phyloP scores from a whole-genome alignment of 208 protist species.

The Trypanosoma vivax region DNA sequence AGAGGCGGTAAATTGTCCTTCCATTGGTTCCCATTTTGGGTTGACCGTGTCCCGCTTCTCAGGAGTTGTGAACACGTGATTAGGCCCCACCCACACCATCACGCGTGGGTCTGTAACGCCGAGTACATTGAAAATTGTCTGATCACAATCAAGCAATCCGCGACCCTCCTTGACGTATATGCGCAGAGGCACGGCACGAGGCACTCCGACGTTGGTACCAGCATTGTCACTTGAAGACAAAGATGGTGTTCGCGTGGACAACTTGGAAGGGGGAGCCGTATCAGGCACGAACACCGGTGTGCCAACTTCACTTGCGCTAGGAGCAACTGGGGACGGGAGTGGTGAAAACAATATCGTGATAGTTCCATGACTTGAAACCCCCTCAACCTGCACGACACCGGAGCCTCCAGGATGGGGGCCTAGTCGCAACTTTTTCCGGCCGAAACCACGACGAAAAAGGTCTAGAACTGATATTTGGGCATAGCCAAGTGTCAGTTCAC shows the following conservation, averaged over 20 bases:
- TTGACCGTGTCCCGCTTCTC: constrained; percentile 21
- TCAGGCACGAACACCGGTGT: neutral
- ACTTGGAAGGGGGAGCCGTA: neutral
- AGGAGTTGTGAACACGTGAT: constrained; percentile 34
- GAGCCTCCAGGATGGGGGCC: neutral
- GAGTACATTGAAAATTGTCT: constrained; percentile 30
- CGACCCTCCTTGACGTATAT: constrained; percentile 35
- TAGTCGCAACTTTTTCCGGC: constrained; percentile 7
- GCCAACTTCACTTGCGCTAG: neutral
- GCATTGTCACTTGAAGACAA: neutral
- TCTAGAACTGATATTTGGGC: constrained; percentile 11
- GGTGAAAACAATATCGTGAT: constrained; percentile 9
- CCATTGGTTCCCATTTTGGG: constrained; percentile 35
- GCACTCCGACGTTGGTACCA: neutral
- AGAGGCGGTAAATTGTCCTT: constrained; percentile 18
- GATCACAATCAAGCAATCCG: constrained; percentile 24
- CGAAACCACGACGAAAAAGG: constrained; percentile 16
- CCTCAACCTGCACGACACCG: neutral
- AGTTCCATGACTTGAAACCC: neutral
- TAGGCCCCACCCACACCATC: constrained; percentile 33
- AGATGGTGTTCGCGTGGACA: neutral
- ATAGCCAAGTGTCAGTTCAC: neutral
- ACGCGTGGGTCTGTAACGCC: constrained; percentile 40
- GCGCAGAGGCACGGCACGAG: constrained; percentile 7
- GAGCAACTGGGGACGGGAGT: neutral